phyloP scores from a whole-genome alignment of 1,284 basidiomycete genomes.

The Laetiporus sulphureus region DNA sequence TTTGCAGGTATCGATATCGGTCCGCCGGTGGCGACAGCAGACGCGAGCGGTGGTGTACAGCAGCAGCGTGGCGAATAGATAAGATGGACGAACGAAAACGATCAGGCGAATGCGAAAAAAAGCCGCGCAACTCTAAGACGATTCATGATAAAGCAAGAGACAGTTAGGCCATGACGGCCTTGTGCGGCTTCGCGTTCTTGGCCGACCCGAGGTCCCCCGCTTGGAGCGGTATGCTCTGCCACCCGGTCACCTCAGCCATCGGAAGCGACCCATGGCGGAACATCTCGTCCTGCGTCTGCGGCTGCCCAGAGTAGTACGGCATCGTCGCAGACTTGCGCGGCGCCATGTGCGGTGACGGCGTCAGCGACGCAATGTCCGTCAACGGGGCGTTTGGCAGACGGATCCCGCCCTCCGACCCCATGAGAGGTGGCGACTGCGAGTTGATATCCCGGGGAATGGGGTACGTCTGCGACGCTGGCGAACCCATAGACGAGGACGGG shows the following conservation, averaged over 20 bases:
- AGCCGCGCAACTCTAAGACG: no score
- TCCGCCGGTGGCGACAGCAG: background rate
- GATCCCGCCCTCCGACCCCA: slow-evolving; percentile 45
- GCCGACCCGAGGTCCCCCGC: slow-evolving; percentile 20
- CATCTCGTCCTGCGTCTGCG: slow-evolving; percentile 21
- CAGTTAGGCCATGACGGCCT: no score
- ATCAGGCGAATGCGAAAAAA: no score
- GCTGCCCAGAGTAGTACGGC: slow-evolving; percentile 18
- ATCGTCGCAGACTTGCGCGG: slow-evolving; percentile 35
- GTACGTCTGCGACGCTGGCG: slow-evolving; percentile 48
- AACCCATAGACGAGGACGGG: slow-evolving; percentile 60
- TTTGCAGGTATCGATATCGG: slow-evolving; percentile 6
- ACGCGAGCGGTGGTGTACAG: background rate
- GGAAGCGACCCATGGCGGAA: slow-evolving; percentile 25
- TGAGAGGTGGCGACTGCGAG: slow-evolving; percentile 53
- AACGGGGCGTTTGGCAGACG: slow-evolving; percentile 65
- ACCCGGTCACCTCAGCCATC: slow-evolving; percentile 34
- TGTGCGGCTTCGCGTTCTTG: slow-evolving; percentile 21
- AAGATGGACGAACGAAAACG: background rate
- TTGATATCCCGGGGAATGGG: slow-evolving; percentile 47
- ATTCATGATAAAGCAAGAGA: no score
- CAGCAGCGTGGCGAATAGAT: background rate
- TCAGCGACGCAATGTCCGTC: slow-evolving; percentile 51
- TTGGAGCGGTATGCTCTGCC: slow-evolving; percentile 33
- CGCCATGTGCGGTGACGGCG: slow-evolving; percentile 25